Conservation (phyloP, 768 basidiomycete species). For the Rhodosporidiobolus sp. region DNA sequence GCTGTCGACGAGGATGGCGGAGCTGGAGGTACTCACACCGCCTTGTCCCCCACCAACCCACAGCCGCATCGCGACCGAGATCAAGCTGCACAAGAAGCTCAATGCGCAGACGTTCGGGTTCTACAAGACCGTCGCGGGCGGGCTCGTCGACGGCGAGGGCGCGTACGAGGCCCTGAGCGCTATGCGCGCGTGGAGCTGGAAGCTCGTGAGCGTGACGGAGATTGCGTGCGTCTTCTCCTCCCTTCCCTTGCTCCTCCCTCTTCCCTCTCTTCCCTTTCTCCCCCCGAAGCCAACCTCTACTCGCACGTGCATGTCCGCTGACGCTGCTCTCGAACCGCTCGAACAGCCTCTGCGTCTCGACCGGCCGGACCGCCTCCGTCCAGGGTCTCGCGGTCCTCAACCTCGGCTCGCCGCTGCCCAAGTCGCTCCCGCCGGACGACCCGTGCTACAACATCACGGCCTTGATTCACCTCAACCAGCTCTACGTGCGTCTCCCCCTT, state of each 20-base stretch:
- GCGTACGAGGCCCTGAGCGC: slow-evolving; percentile 13
- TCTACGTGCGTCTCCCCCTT: slow-evolving; percentile 16
- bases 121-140: slow-evolving; percentile 25
- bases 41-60: no score
- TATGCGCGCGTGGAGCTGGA: slow-evolving; percentile 23
- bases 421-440: background rate
- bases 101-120: slow-evolving; percentile 28
- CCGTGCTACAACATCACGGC: slow-evolving; percentile 25
- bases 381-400: slow-evolving; percentile 7
- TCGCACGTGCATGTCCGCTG: no score
- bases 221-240: slow-evolving; percentile 19
- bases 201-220: slow-evolving; percentile 25
- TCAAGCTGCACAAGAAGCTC: slow-evolving; percentile 30
- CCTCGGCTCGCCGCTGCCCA: slow-evolving; percentile 4
- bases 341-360: slow-evolving; percentile 32
- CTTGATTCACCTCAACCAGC: slow-evolving; percentile 14
- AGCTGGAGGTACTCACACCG: background rate
- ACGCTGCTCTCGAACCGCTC: background rate
- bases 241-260: background rate
- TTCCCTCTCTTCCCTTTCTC: background rate
- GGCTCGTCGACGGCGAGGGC: slow-evolving; percentile 15
- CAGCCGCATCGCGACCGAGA: slow-evolving; percentile 32
- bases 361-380: slow-evolving; percentile 20
- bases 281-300: no score
- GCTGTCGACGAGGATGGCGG: no score